A percentile compares a stretch with the other conserved stretches of the same genome.
phyloP scores from a whole-genome alignment of 2,329 filamentous ascomycete genomes.

The Phialocephala sp. region DNA sequence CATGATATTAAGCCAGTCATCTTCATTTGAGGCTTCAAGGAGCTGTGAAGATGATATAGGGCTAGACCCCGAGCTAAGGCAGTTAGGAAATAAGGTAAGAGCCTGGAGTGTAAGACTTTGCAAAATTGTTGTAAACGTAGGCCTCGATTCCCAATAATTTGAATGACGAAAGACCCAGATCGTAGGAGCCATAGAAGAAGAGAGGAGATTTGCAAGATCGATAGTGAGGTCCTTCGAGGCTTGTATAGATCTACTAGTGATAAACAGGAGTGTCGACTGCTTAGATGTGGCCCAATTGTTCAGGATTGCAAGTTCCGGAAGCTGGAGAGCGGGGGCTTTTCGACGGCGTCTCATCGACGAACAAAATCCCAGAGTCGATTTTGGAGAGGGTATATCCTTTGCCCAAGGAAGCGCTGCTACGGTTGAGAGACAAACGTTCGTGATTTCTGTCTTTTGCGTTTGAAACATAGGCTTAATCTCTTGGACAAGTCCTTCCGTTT shows the following conservation, averaged over 20 bases:
- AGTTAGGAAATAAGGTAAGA: neutral
- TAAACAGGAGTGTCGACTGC: neutral
- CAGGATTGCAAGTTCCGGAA: neutral
- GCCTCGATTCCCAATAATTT: neutral
- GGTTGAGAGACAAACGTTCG: too few relatives aligned
- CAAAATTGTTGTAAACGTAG: neutral
- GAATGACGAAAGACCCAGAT: conserved; percentile 13
- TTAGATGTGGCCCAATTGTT: neutral
- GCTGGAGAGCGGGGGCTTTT: too few relatives aligned
- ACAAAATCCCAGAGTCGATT: too few relatives aligned
- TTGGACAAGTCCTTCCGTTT: too few relatives aligned
- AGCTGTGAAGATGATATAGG: conserved; percentile 3
- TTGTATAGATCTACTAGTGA: conserved; percentile 3
- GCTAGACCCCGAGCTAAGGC: neutral
- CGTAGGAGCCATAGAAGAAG: neutral
- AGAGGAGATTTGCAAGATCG: neutral
- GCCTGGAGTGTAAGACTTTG: conserved; percentile 6
- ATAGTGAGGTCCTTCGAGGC: conserved; percentile 9
- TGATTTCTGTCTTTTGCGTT: too few relatives aligned
- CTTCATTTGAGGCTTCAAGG: neutral
- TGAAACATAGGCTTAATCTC: too few relatives aligned
- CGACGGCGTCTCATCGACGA: too few relatives aligned
- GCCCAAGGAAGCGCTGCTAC: too few relatives aligned
- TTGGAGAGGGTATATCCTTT: too few relatives aligned
- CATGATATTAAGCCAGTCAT: conserved; percentile 12